Conservation (phyloP, 2,329 filamentous ascomycete genomes). For the Drechmeria coniospora region DNA sequence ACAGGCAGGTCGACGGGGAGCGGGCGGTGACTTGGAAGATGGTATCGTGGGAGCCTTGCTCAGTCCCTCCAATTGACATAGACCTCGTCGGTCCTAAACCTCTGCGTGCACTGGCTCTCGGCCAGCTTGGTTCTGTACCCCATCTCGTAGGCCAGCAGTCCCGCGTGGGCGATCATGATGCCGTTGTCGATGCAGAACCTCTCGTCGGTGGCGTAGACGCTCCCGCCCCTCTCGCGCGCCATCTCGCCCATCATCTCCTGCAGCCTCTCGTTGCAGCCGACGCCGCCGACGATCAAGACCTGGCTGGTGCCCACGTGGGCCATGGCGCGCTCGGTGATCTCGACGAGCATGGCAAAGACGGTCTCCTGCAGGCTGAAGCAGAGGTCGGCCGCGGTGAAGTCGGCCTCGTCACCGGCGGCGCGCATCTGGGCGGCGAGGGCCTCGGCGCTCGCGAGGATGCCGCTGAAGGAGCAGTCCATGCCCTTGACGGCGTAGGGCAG, state of each 20-base stretch:
- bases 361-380: slow-evolving; percentile 96
- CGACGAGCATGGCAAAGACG: slow-evolving; percentile 90
- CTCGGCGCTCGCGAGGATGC: slow-evolving; percentile 75
- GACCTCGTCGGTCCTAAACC: slow-evolving; percentile 72
- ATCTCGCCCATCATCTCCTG: slow-evolving; percentile 99
- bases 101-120: slow-evolving; percentile 72
- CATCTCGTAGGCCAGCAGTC: slow-evolving; percentile 67
- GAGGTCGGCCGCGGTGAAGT: slow-evolving; percentile 66
- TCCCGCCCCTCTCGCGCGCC: slow-evolving; percentile 76
- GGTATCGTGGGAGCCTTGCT: slow-evolving; percentile 1
- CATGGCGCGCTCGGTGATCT: slow-evolving; percentile 98
- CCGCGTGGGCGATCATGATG: slow-evolving; percentile 98
- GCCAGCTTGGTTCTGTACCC: slow-evolving; percentile 64
- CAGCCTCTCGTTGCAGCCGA: slow-evolving; percentile 84
- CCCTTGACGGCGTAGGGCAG: slow-evolving; percentile 94
- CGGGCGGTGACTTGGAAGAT: not conserved
- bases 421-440: slow-evolving; percentile 56
- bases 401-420: slow-evolving; percentile 28
- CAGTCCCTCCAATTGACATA: slow-evolving; percentile 63
- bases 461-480: slow-evolving; percentile 95
- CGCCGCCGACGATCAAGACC: slow-evolving; percentile 88
- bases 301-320: slow-evolving; percentile 84
- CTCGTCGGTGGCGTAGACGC: slow-evolving; percentile 89
- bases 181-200: slow-evolving; percentile 98
- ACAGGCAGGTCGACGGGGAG: not conserved